phyloP scores from a whole-genome alignment of 306 rosid genomes.

The Ormosia semicastrata region DNA sequence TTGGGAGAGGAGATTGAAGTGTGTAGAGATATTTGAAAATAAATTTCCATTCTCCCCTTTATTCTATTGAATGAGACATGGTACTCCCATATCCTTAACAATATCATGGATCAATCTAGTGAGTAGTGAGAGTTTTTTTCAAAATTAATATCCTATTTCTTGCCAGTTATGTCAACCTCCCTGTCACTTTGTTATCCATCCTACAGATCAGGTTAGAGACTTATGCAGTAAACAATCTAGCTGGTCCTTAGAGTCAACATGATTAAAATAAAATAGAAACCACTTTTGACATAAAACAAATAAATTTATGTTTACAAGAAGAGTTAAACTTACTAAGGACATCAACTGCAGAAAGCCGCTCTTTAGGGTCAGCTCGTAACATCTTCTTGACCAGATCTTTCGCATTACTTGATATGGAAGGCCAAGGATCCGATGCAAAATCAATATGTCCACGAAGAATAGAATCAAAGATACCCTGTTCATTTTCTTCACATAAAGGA shows the following conservation, averaged over 20 bases:
- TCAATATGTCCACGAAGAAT: slow-evolving; percentile 87
- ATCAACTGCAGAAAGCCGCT: slow-evolving; percentile 74
- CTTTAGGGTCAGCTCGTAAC: slow-evolving; percentile 71
- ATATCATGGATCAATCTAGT: background rate
- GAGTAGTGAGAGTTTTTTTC: background rate
- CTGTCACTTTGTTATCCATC: background rate
- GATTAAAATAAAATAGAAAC: slow-evolving; percentile 14
- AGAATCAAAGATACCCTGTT: slow-evolving; percentile 86
- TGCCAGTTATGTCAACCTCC: background rate
- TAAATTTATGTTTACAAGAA: background rate
- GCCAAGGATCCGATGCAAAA: slow-evolving; percentile 90
- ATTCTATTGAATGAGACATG: background rate
- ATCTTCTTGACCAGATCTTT: slow-evolving; percentile 90
- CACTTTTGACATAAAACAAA: background rate
- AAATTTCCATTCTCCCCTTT: background rate
- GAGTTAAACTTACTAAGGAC: slow-evolving; percentile 73
- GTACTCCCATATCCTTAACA: background rate
- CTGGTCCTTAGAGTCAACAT: background rate
- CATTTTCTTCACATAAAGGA: slow-evolving; percentile 69
- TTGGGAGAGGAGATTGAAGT: background rate
- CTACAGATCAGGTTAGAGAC: background rate
- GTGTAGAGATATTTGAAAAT: background rate
- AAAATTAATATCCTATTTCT: background rate
- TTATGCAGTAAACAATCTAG: background rate
- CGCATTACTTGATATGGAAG: slow-evolving; percentile 85